Conservation (phyloP, 495 filamentous ascomycete species). For the Annulohypoxylon moriforme region DNA sequence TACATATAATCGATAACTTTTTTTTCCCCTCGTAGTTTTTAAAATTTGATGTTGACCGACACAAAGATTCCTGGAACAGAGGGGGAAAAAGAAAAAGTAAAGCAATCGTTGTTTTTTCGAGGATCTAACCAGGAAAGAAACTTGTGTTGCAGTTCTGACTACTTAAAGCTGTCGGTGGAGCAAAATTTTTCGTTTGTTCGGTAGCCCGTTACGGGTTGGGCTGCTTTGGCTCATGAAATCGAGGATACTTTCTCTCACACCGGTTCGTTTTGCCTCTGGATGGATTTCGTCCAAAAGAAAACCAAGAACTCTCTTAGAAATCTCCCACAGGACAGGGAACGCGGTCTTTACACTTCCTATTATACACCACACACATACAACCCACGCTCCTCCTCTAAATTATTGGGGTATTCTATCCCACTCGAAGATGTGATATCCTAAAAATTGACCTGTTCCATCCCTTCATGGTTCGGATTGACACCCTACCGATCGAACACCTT, state of each 20-base stretch:
- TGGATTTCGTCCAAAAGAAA: constrained; percentile 32
- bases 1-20: constrained; percentile 30
- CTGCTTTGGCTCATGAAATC: constrained; percentile 34
- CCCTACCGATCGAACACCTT: constrained; percentile 33
- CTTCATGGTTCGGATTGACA: constrained; percentile 42
- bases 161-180: constrained; percentile 44
- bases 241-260: constrained; percentile 28
- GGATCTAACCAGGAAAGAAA: constrained; percentile 20
- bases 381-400: constrained; percentile 24
- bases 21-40: constrained; percentile 17
- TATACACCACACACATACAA: too few relatives aligned
- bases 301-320: constrained; percentile 38
- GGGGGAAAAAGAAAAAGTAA: not conserved
- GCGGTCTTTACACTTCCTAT: constrained; percentile 41
- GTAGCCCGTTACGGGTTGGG: constrained; percentile 43
- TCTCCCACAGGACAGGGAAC: constrained; percentile 25
- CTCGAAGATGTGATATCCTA: constrained; percentile 21
- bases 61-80: constrained; percentile 8
- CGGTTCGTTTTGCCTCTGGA: constrained; percentile 20
- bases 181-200: constrained; percentile 35
- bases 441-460: constrained; percentile 34
- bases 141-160: constrained; percentile 32
- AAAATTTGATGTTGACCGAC: constrained; percentile 33
- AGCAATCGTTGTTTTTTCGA: constrained; percentile 9
- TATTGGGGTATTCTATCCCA: constrained; percentile 5